Base-by-base conservation (phyloP, 2,329 filamentous ascomycete species). In the Gaeumannomyces sp. region DNA sequence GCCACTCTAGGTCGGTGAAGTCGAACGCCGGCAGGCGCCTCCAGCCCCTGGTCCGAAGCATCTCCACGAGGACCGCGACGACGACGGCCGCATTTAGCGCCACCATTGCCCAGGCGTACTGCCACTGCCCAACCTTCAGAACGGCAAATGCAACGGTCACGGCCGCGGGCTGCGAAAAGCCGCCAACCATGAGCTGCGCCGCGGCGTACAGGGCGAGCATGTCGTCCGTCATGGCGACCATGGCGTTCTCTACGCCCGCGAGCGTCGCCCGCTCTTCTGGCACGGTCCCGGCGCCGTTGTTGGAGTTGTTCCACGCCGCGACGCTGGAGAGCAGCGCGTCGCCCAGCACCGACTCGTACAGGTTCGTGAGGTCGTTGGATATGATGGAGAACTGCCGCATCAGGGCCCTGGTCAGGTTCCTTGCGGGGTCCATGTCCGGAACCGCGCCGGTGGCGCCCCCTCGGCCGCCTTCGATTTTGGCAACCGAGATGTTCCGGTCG, bases 301-400 rank as follows among this genome's bases (percentile, higher is more conserved):
- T 59, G 25, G 66, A 66, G 2, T 25, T 67, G 22, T 66, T 64
- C 63, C 60, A 65, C 31, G 66, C 66, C 1, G 66, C 64, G 57
- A 76, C 74, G 64, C 72, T 75, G 13, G 71, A 68, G 38, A 75
- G 73, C 58, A 78, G 69, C 1, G 76, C 72, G 58, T 74, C 68
- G 28, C 76, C 76, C 1, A 77, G 70, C 0, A 75, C 70, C 0
- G 74, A 77, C 28, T 73, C 71, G 67, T 76, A 75, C 3, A 77
- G 60, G 59, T 73, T 78, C 2, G 73, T 77, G 65, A 75, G 68
- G 65, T 76, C 74, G 61, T 76, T 77, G 5, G 75, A 72, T 25
- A 76, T 71, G 22, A 74, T 66, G 64, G 75, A 71, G 58, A 76
- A 74, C 57, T 76, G 72, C 3, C 74, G 72, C 5, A 76, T 70